A percentile compares a stretch with the other conserved stretches of the same genome.
These are phyloP conservation scores for Aspergillus homomorphus DNA, from an alignment of 495 filamentous ascomycete genomes.

Conservation along the genomic window DNA sequence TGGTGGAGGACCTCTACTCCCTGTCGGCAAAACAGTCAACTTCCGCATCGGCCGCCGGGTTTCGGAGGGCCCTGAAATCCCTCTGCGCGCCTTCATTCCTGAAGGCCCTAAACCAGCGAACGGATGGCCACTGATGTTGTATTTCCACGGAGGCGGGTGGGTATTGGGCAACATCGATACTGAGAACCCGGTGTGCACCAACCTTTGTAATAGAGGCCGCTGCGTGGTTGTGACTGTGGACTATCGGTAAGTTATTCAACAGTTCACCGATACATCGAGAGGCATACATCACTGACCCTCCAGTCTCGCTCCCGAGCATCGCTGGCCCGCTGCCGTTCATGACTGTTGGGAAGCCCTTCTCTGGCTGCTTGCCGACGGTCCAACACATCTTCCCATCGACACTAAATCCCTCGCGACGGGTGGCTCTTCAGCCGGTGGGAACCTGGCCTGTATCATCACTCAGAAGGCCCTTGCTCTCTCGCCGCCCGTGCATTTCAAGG, in stretches of 20 bases:
- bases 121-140: conserved; percentile 57
- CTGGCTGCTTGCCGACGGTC: conserved; percentile 48
- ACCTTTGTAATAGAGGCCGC: conserved; percentile 47
- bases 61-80: conserved; percentile 47
- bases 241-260: conserved; percentile 39
- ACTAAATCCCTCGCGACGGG: conserved; percentile 48
- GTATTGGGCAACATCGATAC: conserved; percentile 58
- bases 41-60: conserved; percentile 42
- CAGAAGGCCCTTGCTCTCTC: conserved; percentile 48
- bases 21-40: conserved; percentile 51
- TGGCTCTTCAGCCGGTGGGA: conserved; percentile 55
- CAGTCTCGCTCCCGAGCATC: conserved; percentile 54
- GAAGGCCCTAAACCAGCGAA: conserved; percentile 35
- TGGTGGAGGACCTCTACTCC: conserved; percentile 48
- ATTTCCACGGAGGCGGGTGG: conserved; percentile 60
- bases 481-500: conserved; percentile 41
- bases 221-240: conserved; percentile 56
- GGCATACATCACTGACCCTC: neutral
- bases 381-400: conserved; percentile 39
- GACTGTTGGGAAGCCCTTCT: conserved; percentile 57
- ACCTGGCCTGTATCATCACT: conserved; percentile 53
- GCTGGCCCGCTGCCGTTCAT: conserved; percentile 54
- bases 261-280: conserved; percentile 3
- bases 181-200: conserved; percentile 56
- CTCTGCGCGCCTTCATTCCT: conserved; percentile 48